Conservation (phyloP, 1,139 yeast species). For the Candida tropicalis region DNA sequence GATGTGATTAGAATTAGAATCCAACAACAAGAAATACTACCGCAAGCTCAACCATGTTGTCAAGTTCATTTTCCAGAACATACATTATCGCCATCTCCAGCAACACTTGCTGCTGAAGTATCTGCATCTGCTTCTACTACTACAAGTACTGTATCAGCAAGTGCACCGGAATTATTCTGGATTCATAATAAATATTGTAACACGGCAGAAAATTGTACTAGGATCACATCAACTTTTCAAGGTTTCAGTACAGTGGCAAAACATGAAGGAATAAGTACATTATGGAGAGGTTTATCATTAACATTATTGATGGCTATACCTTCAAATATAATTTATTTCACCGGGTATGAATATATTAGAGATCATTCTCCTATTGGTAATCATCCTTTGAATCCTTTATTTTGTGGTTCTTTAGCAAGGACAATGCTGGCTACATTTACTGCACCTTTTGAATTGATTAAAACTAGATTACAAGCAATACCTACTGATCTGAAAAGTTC, state of each 20-base stretch:
- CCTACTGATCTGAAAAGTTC: constrained; percentile 46
- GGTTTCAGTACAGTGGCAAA: constrained; percentile 68
- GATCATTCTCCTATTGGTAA: constrained; percentile 66
- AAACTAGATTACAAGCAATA: constrained; percentile 87
- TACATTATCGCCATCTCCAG: constrained; percentile 8
- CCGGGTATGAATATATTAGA: constrained; percentile 86
- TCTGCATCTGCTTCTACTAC: too few species aligned
- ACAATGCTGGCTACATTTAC: constrained; percentile 80
- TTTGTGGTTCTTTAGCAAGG: constrained; percentile 88
- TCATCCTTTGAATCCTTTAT: constrained; percentile 65
- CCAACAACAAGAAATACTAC: constrained; percentile 80
- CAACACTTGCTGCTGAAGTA: constrained; percentile 7
- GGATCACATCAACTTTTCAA: constrained; percentile 63
- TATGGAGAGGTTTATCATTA: constrained; percentile 89
- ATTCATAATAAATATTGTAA: constrained; percentile 39
- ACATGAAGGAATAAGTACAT: constrained; percentile 72
- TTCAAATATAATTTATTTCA: constrained; percentile 88
- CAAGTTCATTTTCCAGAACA: constrained; percentile 17
- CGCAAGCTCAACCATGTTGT: constrained; percentile 37
- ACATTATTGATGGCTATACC: constrained; percentile 91
- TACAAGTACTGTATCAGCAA: too few species aligned
- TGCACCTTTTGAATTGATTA: constrained; percentile 85
- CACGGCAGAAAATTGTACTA: constrained; percentile 34
- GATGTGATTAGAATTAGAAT: constrained; percentile 90
- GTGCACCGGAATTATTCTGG: constrained; percentile 42